A percentile compares a stretch with the other conserved stretches of the same genome.
Conservation (phyloP, 257 asterid species). For the Fraxinus anomala region DNA sequence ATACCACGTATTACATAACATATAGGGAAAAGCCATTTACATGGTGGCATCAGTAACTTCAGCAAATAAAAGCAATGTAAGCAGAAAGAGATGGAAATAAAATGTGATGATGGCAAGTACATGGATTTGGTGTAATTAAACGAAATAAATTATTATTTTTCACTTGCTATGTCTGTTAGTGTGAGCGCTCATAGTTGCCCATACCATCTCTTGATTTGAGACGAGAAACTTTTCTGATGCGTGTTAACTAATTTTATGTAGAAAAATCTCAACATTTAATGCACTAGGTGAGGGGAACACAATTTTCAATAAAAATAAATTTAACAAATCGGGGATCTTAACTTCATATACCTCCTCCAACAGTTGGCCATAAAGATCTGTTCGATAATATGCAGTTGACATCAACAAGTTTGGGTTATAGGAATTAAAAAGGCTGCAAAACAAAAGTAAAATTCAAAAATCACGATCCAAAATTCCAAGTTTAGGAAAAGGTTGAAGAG, state of each 20-base stretch:
- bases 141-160: too few relatives aligned
- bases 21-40: too few relatives aligned
- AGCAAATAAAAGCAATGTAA: background rate
- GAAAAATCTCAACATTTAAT: background rate
- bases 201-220: too few relatives aligned
- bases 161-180: too few relatives aligned
- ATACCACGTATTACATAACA: too few relatives aligned
- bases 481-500: background rate
- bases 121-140: too few relatives aligned
- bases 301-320: constrained; percentile 27
- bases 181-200: too few relatives aligned
- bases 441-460: constrained; percentile 25
- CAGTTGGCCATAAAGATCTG: constrained; percentile 69
- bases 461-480: constrained; percentile 9
- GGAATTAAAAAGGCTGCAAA: constrained; percentile 84
- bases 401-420: constrained; percentile 72
- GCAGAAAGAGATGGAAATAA: constrained; percentile 4
- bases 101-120: too few relatives aligned
- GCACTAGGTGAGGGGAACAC: constrained; percentile 3
- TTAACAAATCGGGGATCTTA: constrained; percentile 18
- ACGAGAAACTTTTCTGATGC: too few relatives aligned
- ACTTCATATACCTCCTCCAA: constrained; percentile 63
- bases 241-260: too few relatives aligned
- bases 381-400: constrained; percentile 89
- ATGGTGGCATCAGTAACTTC: background rate